phyloP scores from a whole-genome alignment of 208 protist species.

The Herpetomonas muscarum region DNA sequence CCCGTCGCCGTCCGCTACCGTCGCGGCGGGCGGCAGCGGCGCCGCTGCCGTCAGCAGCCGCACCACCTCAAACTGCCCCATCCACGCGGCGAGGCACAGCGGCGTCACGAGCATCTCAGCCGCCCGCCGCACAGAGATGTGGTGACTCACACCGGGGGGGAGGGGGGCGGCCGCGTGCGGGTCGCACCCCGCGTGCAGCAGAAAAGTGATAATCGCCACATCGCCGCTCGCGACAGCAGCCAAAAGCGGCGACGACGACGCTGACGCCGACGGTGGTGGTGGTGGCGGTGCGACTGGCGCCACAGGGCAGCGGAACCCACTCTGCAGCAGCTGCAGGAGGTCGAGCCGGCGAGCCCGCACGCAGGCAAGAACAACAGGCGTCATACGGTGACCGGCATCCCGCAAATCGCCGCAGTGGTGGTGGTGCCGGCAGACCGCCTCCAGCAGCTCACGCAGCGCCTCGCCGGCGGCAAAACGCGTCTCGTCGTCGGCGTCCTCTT shows the following conservation, averaged over 20 bases:
- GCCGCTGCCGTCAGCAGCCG: conserved; percentile 36
- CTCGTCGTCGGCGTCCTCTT: not conserved
- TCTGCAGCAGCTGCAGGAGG: conserved; percentile 31
- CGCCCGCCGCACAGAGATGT: conserved; percentile 18
- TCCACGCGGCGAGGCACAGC: conserved; percentile 59
- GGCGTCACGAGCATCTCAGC: conserved; percentile 37
- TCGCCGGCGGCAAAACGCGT: not conserved
- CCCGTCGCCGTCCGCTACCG: conserved; percentile 16
- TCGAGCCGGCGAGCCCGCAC: conserved; percentile 31
- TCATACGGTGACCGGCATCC: conserved; percentile 33
- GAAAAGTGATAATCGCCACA: conserved; percentile 32
- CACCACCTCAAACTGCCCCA: conserved; percentile 32
- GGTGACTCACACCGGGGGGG: conserved; percentile 12
- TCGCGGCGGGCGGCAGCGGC: conserved; percentile 17
- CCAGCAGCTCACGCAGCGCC: conserved; percentile 6
- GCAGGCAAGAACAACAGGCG: conserved; percentile 36
- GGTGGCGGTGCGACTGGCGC: conserved; percentile 1
- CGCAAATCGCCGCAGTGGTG: conserved; percentile 17
- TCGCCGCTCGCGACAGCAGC: conserved; percentile 34
- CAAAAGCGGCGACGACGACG: conserved; percentile 16
- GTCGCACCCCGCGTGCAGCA: conserved; percentile 39
- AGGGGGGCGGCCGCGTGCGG: conserved; percentile 18
- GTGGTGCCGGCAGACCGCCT: conserved; percentile 21
- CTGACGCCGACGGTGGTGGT: not conserved
- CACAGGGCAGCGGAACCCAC: conserved; percentile 37